Percentiles rank a stretch among this genome's conserved stretches.
Conservation (phyloP, 495 filamentous ascomycete genomes). For the Penicillium bovifimosum region DNA sequence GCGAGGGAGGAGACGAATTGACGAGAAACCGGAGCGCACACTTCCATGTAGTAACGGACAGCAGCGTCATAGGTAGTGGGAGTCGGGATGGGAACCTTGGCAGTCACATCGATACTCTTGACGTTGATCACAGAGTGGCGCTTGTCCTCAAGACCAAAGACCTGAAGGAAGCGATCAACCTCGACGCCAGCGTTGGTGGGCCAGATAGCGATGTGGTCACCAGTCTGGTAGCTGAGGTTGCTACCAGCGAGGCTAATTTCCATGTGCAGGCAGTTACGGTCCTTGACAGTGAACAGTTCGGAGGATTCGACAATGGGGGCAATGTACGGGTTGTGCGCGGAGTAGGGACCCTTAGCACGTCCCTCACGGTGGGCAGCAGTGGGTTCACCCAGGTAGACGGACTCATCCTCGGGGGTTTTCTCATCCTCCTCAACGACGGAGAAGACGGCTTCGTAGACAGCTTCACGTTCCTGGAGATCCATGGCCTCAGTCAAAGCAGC, state of each 20-base stretch:
- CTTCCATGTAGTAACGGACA: constrained; percentile 95
- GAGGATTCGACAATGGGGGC: constrained; percentile 86
- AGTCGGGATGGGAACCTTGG: constrained; percentile 95
- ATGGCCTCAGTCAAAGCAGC: constrained; percentile 70
- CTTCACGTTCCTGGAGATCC: constrained; percentile 89
- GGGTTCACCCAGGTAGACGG: constrained; percentile 92
- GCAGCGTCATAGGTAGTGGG: constrained; percentile 96
- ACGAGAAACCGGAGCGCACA: constrained; percentile 89
- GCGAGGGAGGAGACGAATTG: constrained; percentile 87
- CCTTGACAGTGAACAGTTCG: constrained; percentile 88
- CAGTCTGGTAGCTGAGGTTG: constrained; percentile 81
- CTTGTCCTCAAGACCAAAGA: constrained; percentile 71
- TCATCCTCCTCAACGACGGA: constrained; percentile 71
- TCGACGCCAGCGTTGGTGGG: constrained; percentile 92
- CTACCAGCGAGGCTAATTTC: constrained; percentile 88
- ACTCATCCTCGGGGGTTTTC: constrained; percentile 67
- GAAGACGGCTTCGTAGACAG: constrained; percentile 92
- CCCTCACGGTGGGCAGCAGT: constrained; percentile 94
- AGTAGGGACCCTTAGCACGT: constrained; percentile 80
- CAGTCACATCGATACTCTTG: constrained; percentile 89
- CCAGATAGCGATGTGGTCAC: constrained; percentile 97
- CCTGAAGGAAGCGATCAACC: constrained; percentile 81
- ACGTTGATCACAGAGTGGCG: constrained; percentile 80
- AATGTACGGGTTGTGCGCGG: constrained; percentile 94
- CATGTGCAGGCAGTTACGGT: constrained; percentile 94